Conservation (phyloP, 805 yeast genomes). For the Clavispora carvajalis region DNA sequence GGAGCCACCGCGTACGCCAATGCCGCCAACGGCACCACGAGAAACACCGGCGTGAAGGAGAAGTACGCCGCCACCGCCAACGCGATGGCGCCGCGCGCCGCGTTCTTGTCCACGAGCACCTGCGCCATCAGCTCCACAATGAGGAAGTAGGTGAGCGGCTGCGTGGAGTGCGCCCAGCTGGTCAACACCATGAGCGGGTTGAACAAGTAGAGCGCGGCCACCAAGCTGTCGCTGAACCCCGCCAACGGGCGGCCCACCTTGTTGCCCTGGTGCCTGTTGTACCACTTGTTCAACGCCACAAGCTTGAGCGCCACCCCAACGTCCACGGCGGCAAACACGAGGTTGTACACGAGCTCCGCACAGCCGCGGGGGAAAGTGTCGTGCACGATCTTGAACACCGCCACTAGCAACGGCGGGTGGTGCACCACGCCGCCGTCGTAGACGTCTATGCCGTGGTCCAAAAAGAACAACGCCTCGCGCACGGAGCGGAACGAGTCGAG, state of each 20-base stretch:
- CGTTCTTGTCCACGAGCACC: conserved; percentile 36
- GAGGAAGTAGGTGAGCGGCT: conserved; percentile 54
- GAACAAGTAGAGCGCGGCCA: conserved; percentile 63
- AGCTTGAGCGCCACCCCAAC: conserved; percentile 50
- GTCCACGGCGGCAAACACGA: conserved; percentile 58
- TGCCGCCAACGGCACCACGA: conserved; percentile 53
- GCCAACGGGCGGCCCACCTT: conserved; percentile 12
- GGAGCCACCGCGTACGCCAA: conserved; percentile 21
- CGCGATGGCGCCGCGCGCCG: conserved; percentile 41
- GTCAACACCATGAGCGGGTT: conserved; percentile 78
- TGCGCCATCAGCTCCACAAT: conserved; percentile 44
- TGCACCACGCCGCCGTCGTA: conserved; percentile 85
- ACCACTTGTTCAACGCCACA: conserved; percentile 43
- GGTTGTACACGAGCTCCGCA: conserved; percentile 20
- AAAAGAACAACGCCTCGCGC: conserved; percentile 27
- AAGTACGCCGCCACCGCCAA: conserved; percentile 64
- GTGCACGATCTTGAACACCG: conserved; percentile 35
- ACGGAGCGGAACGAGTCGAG: conserved; percentile 57
- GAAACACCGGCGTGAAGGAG: conserved; percentile 55
- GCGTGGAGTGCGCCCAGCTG: conserved; percentile 63
- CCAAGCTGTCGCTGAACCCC: conserved; percentile 37
- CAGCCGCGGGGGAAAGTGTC: conserved; percentile 14
- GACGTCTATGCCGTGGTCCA: conserved; percentile 51
- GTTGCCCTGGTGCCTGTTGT: conserved; percentile 20
- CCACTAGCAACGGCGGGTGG: conserved; percentile 73